phyloP scores from a whole-genome alignment of 108 stramenopile genomes.

The Discostella pseudostelligera region DNA sequence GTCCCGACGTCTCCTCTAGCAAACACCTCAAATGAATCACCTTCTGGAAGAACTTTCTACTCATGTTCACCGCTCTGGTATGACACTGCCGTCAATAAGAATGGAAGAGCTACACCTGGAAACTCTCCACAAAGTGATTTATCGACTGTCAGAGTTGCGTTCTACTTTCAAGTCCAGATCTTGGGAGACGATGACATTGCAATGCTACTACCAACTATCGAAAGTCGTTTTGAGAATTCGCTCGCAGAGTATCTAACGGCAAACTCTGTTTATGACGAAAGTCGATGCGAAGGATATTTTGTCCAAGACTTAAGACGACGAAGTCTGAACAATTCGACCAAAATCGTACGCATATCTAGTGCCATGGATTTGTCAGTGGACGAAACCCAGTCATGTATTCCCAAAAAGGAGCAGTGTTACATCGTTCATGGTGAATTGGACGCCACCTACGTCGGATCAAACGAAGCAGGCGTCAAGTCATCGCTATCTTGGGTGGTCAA shows the following conservation, averaged over 20 bases:
- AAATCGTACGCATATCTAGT: conserved; percentile 16
- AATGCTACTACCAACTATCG: conserved; percentile 17
- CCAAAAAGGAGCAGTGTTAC: conserved; percentile 10
- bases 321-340: conserved; percentile 12
- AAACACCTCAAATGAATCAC: no score
- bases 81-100: no score
- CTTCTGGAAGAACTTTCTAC: no score
- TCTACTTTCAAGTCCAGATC: conserved; percentile 25
- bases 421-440: conserved; percentile 19
- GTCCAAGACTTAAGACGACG: conserved; percentile 22
- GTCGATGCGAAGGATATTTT: conserved; percentile 13
- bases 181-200: conserved; percentile 1
- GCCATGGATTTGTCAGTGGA: conserved; percentile 11
- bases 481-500: conserved; percentile 20
- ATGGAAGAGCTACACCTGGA: conserved; percentile 9
- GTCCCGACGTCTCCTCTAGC: no score
- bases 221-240: conserved; percentile 5
- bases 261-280: conserved; percentile 12
- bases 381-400: conserved; percentile 5
- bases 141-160: conserved; percentile 8
- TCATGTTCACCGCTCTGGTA: no score
- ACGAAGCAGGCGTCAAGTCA: conserved; percentile 29
- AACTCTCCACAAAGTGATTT: conserved; percentile 14
- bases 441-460: conserved; percentile 28
- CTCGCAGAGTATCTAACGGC: conserved; percentile 10